Evolutionary conservation across 805 yeast species (phyloP), one percentile per base, ranked within the genome.

Genomic region (Cyberlindnera mycetangii): DNA sequence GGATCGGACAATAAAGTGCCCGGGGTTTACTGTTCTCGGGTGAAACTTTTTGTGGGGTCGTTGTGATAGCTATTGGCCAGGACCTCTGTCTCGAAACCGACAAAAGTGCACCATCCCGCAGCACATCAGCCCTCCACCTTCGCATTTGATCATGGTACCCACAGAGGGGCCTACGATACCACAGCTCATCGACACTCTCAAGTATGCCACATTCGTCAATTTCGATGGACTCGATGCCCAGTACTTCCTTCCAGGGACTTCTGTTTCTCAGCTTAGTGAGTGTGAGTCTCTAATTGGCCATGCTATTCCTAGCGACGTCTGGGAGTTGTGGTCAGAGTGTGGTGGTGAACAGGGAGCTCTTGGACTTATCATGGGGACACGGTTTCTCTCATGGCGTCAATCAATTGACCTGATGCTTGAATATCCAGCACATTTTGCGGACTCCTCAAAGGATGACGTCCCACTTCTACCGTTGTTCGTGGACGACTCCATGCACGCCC

Each of bases 281-380:
- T 45, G 45, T 33, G 49, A 45, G 19, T 24, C 34, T 7, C 32
- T 41, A 17, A 19, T 45, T 5, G 49, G 49, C 3, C 41, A 38
- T 12, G 40, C 41, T 7, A 18, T 45, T 7, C 49, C 42, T 12
- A 28, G 39, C 14, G 42, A 45, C 10, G 41, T 45, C 9, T 41
- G 49, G 45, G 36, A 41, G 20, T 37, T 48, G n/a, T 48, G 51
- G 51, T 21, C 43, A 18, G 33, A 34, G 15, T 48, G 51, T 21
- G 44, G 42, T 3, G 51, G 51, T 15, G 51, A 48, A 17, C 20
- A 14, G 7, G 41, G 41, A 4, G 11, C 20, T 10, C 28, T 41
- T 15, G 51, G 51, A 3, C 15, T 42, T 5, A 32, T 42, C 3
- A n/a, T 48, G 25, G 51, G 51, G 2, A 15, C 37, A 7, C 18